Evolutionary conservation across 352 stramenopile species (phyloP).

Genomic region (Paralagenidium karlingii): DNA sequence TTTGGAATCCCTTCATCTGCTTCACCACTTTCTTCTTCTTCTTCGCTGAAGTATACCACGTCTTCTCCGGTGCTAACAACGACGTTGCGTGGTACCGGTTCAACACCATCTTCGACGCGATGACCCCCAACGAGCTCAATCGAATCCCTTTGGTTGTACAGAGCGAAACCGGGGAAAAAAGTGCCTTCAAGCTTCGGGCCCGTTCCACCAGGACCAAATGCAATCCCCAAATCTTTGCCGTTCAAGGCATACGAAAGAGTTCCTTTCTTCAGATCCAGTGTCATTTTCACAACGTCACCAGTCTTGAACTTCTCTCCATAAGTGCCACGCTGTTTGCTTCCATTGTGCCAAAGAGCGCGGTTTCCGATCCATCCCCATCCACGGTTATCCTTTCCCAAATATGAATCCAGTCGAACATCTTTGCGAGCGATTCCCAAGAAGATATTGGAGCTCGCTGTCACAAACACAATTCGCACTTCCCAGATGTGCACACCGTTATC

Average conservation of each 20-base stretch:
- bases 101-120: slow-evolving; percentile 55
- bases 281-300: slow-evolving; percentile 70
- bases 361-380: slow-evolving; percentile 88
- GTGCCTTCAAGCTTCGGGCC: slow-evolving; percentile 77
- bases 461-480: slow-evolving; percentile 79
- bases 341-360: slow-evolving; percentile 82
- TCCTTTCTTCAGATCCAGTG: slow-evolving; percentile 66
- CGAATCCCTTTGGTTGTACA: slow-evolving; percentile 83
- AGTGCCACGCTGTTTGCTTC: slow-evolving; percentile 80
- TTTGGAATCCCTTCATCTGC: slow-evolving; percentile 48
- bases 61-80: slow-evolving; percentile 13
- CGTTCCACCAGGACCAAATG: slow-evolving; percentile 77
- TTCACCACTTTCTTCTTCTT: slow-evolving; percentile 37
- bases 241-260: slow-evolving; percentile 83
- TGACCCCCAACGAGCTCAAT: slow-evolving; percentile 78
- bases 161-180: slow-evolving; percentile 75
- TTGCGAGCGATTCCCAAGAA: slow-evolving; percentile 78
- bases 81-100: not conserved
- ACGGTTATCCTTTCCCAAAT: slow-evolving; percentile 86
- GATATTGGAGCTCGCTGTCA: slow-evolving; percentile 84
- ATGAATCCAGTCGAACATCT: slow-evolving; percentile 79
- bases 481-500: slow-evolving; percentile 79
- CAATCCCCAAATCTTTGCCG: slow-evolving; percentile 79
- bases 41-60: slow-evolving; percentile 72
- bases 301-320: slow-evolving; percentile 89